Base-by-base conservation (phyloP, 2,329 filamentous ascomycete species). In the Endoconidiophora polonica region DNA sequence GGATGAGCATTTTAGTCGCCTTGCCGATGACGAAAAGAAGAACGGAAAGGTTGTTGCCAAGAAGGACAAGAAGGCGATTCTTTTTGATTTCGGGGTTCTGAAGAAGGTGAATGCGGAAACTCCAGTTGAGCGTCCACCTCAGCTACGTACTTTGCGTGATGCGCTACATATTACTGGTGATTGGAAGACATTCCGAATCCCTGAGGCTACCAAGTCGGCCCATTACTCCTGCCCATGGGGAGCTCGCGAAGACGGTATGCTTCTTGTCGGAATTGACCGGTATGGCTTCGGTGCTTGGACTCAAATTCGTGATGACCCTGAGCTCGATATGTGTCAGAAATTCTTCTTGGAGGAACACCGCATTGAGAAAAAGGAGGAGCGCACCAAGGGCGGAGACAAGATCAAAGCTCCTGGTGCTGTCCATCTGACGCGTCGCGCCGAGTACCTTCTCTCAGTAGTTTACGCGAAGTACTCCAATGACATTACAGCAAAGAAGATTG, bases 41-140 rank as follows among this genome's bases (percentile, higher is more conserved):
- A 73, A 76, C 0, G 86, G 86, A 60, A 93, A 91, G 62, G 74
- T 79, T 2, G 66, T 93, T 49, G 94, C 90, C 0, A 95, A 96
- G 69, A 98, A 98, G 64, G 91, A 98, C 62, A 86, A 86, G 65
- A 98, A 98, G 65, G 91, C 91, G 0, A 86, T 98, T 16, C 70
- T 98, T 42, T 95, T 98, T 59, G 88, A 96, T 61, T 94, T 88
- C 65, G 81, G 83, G 43, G 86, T 88, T 50, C 82, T 95, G 46
- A 94, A 94, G 65, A 88, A 94, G 58, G 77, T 95, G 59, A 98
- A 98, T 60, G 91, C 91, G 0, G 87, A 94, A 65, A 96, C 91
- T 0, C 83, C 95, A 49, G 78, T 94, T 9, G 90, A 96, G 57
- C 81, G 93, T 6, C 90, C 91, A 0, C 77, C 81, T 44, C 90